phyloP scores from a whole-genome alignment of 305 asterid genomes.

The Galium porrigens region DNA sequence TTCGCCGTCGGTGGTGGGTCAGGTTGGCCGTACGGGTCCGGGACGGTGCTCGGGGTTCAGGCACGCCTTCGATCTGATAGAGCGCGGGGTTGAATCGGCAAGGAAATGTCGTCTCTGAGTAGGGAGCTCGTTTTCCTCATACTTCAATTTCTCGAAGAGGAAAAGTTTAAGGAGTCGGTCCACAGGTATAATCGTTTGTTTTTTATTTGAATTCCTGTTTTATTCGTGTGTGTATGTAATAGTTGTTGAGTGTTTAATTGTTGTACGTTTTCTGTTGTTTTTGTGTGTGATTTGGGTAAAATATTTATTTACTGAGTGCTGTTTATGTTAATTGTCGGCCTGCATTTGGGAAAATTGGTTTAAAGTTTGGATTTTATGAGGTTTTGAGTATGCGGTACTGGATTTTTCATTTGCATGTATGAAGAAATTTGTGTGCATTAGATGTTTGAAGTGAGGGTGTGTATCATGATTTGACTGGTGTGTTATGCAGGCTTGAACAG shows the following conservation, averaged over 20 bases:
- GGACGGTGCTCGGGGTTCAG: constrained; percentile 4
- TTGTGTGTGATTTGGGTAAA: neutral
- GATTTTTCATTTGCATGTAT: neutral
- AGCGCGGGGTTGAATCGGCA: constrained; percentile 14
- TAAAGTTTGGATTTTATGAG: neutral
- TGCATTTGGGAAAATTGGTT: neutral
- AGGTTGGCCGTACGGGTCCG: constrained; percentile 17
- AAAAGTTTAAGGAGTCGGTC: constrained; percentile 92
- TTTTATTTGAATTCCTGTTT: neutral
- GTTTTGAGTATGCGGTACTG: neutral
- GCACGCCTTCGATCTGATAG: constrained; percentile 51
- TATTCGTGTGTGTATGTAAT: constrained; percentile 1
- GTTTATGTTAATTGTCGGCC: neutral
- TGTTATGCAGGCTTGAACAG: constrained; percentile 23
- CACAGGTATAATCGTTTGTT: constrained; percentile 40
- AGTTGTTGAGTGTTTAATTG: neutral
- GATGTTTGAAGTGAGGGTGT: neutral
- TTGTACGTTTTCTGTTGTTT: neutral
- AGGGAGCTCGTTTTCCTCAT: constrained; percentile 91
- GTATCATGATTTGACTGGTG: neutral
- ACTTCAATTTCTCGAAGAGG: constrained; percentile 93
- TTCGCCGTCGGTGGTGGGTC: constrained; percentile 27
- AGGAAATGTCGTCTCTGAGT: constrained; percentile 77
- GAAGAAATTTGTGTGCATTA: neutral
- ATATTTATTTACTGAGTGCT: neutral